Base-by-base conservation (phyloP, 2,329 filamentous ascomycete species). In the Sarocladium oryzae region DNA sequence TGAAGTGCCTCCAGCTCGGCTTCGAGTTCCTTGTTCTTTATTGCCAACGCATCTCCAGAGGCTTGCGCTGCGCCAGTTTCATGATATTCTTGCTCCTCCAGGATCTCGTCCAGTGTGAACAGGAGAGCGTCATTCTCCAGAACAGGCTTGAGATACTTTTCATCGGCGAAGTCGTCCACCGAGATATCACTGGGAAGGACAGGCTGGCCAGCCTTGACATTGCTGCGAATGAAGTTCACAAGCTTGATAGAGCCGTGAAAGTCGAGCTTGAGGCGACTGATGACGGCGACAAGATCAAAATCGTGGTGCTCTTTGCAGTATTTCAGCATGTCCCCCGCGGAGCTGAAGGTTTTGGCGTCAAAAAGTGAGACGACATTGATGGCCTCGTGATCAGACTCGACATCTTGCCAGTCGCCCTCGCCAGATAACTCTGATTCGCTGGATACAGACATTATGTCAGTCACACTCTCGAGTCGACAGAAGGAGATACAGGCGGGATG, bases 91-190 rank as follows among this genome's bases (percentile, higher is more conserved):
- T 74, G 67, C 38, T 74, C 71, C 49, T 66, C 64, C 11, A 95
- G 73, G 11, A 72, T 56, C 55, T 96, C 93, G 56, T 95, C 92
- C 18, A 99, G 75, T 52, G 81, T 88, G 63, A 95, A 90, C 28
- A 99, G 81, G 50, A 97, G 73, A 3, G 91, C 88, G 65, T 99
- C 93, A 58, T 96, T 89, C 53, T 93, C 85, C 7, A 99, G 70
- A 3, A 90, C 84, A 0, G 93, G 93, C 63, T 87, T 86, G 53
- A 99, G 75, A 62, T 84, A 95, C 56, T 79, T 77, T 56, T 97
- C 92, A 55, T 89, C 81, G n/a, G 82, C 76, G 55, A 96, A 83
- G 23, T 82, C 74, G 2, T 74, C 70, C 32, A 72, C 72, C 2
- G 81, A 75, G 53, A 88, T 82, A 38, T 85, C 69, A 53, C 78